Percentiles rank a stretch among this genome's conserved stretches.
These are phyloP conservation scores for Mortierella sp. DNA, from an alignment of 371 early-diverging fungal genomes.

Conservation along the genomic window DNA sequence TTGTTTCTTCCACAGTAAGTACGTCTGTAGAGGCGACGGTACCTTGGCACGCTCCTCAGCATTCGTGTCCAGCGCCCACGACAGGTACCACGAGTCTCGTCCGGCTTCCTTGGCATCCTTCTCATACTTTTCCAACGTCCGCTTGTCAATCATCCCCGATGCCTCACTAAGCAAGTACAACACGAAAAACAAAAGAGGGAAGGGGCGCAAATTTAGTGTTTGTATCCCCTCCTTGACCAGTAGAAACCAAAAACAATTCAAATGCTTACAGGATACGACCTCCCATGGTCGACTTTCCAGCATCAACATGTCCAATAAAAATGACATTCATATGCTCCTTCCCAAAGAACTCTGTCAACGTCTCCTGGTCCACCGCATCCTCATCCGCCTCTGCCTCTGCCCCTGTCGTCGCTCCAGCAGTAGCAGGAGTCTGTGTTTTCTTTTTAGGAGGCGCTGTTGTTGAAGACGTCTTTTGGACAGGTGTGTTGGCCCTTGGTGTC, in stretches of 20 bases:
- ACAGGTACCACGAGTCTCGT: constrained; percentile 97
- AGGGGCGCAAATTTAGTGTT: neutral
- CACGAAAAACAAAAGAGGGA: neutral
- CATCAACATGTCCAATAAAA: constrained; percentile 99
- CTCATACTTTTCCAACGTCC: constrained; percentile 99
- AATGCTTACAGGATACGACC: constrained; percentile 91
- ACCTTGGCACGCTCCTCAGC: constrained; percentile 96
- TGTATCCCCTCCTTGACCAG: neutral
- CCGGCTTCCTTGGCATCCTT: constrained; percentile 96
- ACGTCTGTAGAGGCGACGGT: constrained; percentile 2
- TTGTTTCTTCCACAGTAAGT: too few relatives aligned
- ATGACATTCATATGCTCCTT: constrained; percentile 97
- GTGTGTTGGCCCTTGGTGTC: constrained; percentile 28
- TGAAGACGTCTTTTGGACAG: constrained; percentile 15
- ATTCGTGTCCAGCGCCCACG: constrained; percentile 98
- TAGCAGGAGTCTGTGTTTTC: constrained; percentile 26
- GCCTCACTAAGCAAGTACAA: constrained; percentile 54
- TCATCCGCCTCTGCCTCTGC: constrained; percentile 58
- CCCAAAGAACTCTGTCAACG: constrained; percentile 76
- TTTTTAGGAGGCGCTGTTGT: constrained; percentile 20
- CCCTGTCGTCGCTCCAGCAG: constrained; percentile 18
- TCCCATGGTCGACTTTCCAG: constrained; percentile 99
- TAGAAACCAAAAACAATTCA: neutral
- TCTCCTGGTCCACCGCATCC: constrained; percentile 67
- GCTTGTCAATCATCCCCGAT: constrained; percentile 98